phyloP scores from a whole-genome alignment of 768 basidiomycete genomes.

The Tylopilus cervinicoccineus region DNA sequence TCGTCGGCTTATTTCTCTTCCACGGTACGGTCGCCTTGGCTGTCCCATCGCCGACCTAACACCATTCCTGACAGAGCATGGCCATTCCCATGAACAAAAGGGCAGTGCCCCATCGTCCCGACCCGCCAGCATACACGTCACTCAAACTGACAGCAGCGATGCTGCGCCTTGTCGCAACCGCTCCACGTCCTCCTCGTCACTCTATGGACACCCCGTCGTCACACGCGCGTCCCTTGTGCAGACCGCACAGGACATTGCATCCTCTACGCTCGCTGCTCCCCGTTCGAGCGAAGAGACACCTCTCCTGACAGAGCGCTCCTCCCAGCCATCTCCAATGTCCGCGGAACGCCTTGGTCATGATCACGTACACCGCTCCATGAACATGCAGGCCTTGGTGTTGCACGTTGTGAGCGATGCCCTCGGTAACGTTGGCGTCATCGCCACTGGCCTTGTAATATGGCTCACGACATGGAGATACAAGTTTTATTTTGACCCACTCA shows the following conservation, averaged over 20 bases:
- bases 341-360: conserved; percentile 18
- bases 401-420: conserved; percentile 97
- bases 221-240: conserved; percentile 73
- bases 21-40: conserved; percentile 57
- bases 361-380: conserved; percentile 77
- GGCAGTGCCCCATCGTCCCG: conserved; percentile 36
- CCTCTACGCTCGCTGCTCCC: conserved; percentile 12
- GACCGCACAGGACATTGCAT: conserved; percentile 78
- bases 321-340: conserved; percentile 11
- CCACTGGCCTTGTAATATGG: conserved; percentile 94
- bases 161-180: conserved; percentile 30
- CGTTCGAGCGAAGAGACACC: conserved; percentile 41
- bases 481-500: conserved; percentile 89
- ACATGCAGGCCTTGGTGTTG: conserved; percentile 93
- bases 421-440: conserved; percentile 97
- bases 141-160: conserved; percentile 14
- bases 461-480: conserved; percentile 79
- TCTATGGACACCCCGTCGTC: conserved; percentile 72
- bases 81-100: conserved; percentile 51
- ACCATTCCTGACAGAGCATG: conserved; percentile 47
- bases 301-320: conserved; percentile 30
- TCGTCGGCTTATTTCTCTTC: conserved; percentile 92
- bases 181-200: conserved; percentile 49
- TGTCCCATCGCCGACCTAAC: conserved; percentile 7
- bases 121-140: conserved; percentile 35